These are phyloP conservation scores for Cercospora citrullina DNA, from an alignment of 2,329 filamentous ascomycete species.

Conservation along the genomic window DNA sequence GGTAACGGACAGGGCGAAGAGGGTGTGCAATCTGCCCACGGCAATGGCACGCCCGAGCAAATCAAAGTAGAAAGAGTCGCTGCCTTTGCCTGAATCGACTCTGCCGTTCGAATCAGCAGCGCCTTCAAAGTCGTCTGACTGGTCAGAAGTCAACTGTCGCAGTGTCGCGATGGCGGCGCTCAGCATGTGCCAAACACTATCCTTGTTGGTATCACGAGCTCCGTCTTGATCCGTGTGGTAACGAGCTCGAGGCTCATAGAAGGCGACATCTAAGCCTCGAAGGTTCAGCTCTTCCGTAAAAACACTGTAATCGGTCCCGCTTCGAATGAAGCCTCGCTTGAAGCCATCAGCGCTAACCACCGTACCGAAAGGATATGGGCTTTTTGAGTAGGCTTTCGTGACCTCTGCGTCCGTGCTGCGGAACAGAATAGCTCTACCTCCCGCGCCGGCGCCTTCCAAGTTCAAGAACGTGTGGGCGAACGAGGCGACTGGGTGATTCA, in stretches of 20 bases:
- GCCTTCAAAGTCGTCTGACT: conserved; percentile 65
- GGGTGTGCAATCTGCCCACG: conserved; percentile 73
- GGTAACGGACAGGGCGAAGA: conserved; percentile 86
- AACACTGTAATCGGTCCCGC: conserved; percentile 85
- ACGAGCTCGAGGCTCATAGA: conserved; percentile 78
- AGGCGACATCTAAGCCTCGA: conserved; percentile 83
- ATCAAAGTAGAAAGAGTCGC: conserved; percentile 86
- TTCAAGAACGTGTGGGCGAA: conserved; percentile 90
- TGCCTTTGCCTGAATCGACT: conserved; percentile 61
- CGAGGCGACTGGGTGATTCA: conserved; percentile 75
- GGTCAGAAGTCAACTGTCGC: conserved; percentile 67
- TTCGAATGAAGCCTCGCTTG: conserved; percentile 72
- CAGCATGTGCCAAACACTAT: conserved; percentile 90
- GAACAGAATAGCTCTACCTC: conserved; percentile 84
- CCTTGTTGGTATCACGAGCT: conserved; percentile 69
- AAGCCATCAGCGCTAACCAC: conserved; percentile 85
- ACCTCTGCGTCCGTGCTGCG: conserved; percentile 84
- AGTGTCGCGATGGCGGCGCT: conserved; percentile 77
- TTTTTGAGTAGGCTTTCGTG: conserved; percentile 71
- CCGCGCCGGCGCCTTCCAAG: conserved; percentile 90
- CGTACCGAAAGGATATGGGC: conserved; percentile 76
- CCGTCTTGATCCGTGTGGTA: conserved; percentile 95
- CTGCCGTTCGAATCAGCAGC: conserved; percentile 57
- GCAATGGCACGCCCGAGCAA: conserved; percentile 79
- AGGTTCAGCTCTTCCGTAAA: conserved; percentile 76